Evolutionary conservation across 2,329 filamentous ascomycete species (phyloP), one percentile per base, ranked within the genome.

Genomic region (Sporothrix pseudoabietina): DNA sequence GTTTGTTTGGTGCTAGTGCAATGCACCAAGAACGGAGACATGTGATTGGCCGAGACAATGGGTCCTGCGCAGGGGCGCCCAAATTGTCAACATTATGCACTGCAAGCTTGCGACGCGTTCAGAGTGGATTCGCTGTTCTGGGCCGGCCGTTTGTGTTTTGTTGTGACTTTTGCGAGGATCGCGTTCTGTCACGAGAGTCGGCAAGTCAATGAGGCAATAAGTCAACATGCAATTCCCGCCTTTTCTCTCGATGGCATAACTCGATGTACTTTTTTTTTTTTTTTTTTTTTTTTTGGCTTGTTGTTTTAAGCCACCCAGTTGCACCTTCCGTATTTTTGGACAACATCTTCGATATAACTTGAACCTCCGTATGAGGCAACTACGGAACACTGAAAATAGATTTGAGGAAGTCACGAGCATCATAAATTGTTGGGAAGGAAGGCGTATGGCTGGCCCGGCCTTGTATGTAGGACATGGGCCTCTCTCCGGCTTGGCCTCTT

Each of bases 11-110:
- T 61, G 35, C 57, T 71, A 71, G 68, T 54, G 47, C 7, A 35
- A n/a, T 39, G 61, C 44, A n/a, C n/a, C 14, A n/a, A n/a, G 30
- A 52, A 54, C 0, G 14, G n/a, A 19, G 30, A 10, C 7, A 39
- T 57, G 7, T 59, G 59, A 71, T 74, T 74, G 69, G 72, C 41
- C 22, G 32, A 26, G 22, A 22, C 49, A 26, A 5, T 41, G n/a
- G 44, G 63, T 35, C 41, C 49, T 35, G 47, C 30, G 61, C 61
- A 30, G 44, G 52, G 63, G 49, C 35, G n/a, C 54, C 69, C 63
- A 74, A 74, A 72, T 72, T 74, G 63, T 55, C 69, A 72, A 74
- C 69, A 69, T 74, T 65, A 74, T 74, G 69, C 73, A 69, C n/a
- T 44, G 26, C 41, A 69, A 39, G 39, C 41, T 6, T 72, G 39